Conservation (phyloP, 805 yeast species). For the Ogataea minuta region DNA sequence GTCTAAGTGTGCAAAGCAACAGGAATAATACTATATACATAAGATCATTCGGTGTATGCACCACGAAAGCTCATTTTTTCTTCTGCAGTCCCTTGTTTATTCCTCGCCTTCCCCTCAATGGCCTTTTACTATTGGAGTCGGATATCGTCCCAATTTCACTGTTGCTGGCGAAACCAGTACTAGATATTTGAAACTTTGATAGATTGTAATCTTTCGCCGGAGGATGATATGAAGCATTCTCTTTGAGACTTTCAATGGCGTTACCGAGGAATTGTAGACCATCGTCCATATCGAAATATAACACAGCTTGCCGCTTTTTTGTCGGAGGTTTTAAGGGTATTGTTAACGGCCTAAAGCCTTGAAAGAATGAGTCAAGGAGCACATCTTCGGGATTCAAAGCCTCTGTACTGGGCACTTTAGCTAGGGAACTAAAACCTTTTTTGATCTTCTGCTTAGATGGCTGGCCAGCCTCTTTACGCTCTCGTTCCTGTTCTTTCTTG, state of each 20-base stretch:
- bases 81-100: neutral
- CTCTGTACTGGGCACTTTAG: slow-evolving; percentile 35
- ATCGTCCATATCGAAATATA: slow-evolving; percentile 36
- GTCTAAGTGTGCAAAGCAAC: neutral
- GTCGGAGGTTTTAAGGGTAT: slow-evolving; percentile 32
- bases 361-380: slow-evolving; percentile 34
- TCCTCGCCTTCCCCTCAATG: slow-evolving; percentile 2
- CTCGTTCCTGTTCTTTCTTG: neutral
- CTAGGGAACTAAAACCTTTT: slow-evolving; percentile 35
- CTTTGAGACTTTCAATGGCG: slow-evolving; percentile 12
- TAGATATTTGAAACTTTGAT: slow-evolving; percentile 24
- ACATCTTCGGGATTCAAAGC: slow-evolving; percentile 34
- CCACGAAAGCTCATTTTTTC: slow-evolving; percentile 5
- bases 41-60: neutral
- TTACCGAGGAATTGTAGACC: slow-evolving; percentile 28
- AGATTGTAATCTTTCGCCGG: slow-evolving; percentile 19
- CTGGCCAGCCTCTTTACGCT: slow-evolving; percentile 1
- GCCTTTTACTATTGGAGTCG: neutral
- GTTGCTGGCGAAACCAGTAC: slow-evolving; percentile 25
- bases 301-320: slow-evolving; percentile 26
- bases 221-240: neutral
- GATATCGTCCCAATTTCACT: slow-evolving; percentile 10
- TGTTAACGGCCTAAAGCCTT: slow-evolving; percentile 37
- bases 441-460: slow-evolving; percentile 18
- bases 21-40: slow-evolving; percentile 4